Percentiles rank a stretch among this genome's conserved stretches.
Evolutionary conservation across 805 yeast genomes (phyloP).

Genomic region (Kodamaea kakaduensis): DNA sequence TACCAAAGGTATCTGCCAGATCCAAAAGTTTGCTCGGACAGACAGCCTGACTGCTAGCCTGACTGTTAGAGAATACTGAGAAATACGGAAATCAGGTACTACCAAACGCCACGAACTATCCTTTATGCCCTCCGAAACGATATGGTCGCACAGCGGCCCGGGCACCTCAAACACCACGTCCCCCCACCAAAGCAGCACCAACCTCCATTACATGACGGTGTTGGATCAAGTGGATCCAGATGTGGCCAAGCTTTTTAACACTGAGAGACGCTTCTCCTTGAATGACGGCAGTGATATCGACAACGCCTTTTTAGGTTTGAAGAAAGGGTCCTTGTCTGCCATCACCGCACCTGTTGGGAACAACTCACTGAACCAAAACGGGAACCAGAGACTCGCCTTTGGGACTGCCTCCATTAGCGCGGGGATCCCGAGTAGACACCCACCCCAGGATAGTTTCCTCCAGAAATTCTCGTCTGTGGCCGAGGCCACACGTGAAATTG

Average conservation of each 20-base stretch:
- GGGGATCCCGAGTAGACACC: constrained; percentile 46
- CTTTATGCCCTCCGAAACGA: constrained; percentile 41
- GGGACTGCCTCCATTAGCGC: constrained; percentile 63
- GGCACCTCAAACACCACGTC: constrained; percentile 6
- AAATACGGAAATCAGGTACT: too few relatives aligned
- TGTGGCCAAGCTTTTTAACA: constrained; percentile 30
- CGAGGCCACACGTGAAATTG: constrained; percentile 66
- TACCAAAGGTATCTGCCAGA: too few relatives aligned
- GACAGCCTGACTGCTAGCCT: too few relatives aligned
- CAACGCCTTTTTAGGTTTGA: constrained; percentile 41
- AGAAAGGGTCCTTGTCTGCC: constrained; percentile 45
- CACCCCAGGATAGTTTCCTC: constrained; percentile 48
- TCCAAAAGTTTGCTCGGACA: too few relatives aligned
- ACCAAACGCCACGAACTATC: too few relatives aligned
- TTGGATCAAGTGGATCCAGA: constrained; percentile 41
- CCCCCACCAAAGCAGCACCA: constrained; percentile 11
- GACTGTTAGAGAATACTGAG: too few relatives aligned
- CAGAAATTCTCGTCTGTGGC: constrained; percentile 63
- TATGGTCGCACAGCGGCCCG: constrained; percentile 32
- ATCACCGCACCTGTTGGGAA: constrained; percentile 43
- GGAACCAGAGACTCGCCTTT: constrained; percentile 34
- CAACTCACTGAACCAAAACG: constrained; percentile 12
- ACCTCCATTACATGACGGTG: constrained; percentile 27
- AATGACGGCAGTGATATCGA: constrained; percentile 44
- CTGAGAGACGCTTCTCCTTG: constrained; percentile 37